Conservation (phyloP, 108 stramenopile genomes). For the Discostella stelligeroides region DNA sequence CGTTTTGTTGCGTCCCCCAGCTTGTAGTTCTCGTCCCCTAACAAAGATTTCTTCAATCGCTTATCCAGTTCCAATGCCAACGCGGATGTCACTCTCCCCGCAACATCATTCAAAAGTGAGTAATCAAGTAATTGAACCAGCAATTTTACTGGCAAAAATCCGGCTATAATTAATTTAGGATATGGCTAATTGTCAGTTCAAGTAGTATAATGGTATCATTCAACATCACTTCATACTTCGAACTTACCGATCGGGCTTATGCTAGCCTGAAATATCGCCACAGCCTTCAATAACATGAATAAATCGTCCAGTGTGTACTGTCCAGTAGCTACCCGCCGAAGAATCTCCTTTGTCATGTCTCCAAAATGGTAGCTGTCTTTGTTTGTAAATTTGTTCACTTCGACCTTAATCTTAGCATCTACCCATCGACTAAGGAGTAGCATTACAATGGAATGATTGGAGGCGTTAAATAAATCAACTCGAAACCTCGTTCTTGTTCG, state of each 20-base stretch:
- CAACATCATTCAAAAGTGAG: constrained; percentile 34
- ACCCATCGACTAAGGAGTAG: constrained; percentile 22
- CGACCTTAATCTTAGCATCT: constrained; percentile 31
- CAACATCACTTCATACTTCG: background rate
- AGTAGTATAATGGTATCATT: background rate
- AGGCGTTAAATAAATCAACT: too few relatives aligned
- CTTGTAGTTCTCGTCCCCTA: constrained; percentile 46
- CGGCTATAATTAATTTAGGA: constrained; percentile 2
- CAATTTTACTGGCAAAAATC: constrained; percentile 41
- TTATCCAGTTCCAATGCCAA: constrained; percentile 45
- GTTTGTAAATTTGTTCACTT: constrained; percentile 31
- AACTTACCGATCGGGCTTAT: constrained; percentile 38
- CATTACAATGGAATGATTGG: too few relatives aligned
- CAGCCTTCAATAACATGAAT: constrained; percentile 39
- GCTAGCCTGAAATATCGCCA: constrained; percentile 42
- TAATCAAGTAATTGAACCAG: constrained; percentile 42
- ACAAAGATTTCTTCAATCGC: constrained; percentile 41
- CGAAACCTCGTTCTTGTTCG: too few relatives aligned
- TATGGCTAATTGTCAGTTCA: too few relatives aligned
- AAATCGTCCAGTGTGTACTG: constrained; percentile 45
- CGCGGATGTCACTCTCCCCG: constrained; percentile 24
- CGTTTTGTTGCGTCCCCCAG: constrained; percentile 47
- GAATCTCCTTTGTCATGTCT: constrained; percentile 39
- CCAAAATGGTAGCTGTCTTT: constrained; percentile 33
- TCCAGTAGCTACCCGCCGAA: constrained; percentile 32